Conservation (phyloP, 2,329 filamentous ascomycete genomes). For the Zasmidium citrigriseum region DNA sequence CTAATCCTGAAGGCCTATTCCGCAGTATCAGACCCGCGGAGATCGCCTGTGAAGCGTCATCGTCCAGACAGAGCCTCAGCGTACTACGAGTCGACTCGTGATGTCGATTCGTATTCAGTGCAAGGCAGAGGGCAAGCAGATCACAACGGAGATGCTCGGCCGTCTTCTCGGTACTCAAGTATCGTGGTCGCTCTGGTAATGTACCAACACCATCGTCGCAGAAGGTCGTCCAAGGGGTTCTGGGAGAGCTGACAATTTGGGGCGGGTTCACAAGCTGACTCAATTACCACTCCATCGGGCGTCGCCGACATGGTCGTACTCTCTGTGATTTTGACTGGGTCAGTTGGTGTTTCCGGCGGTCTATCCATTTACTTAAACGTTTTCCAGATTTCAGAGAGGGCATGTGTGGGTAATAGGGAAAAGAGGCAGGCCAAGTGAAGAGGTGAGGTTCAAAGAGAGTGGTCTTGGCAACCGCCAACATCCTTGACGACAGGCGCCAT, state of each 20-base stretch:
- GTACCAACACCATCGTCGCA: background rate
- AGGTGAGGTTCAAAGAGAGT: conserved; percentile 5
- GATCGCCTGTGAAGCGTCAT: too few species aligned
- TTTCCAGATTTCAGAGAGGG: background rate
- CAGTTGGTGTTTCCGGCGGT: background rate
- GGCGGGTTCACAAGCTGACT: background rate
- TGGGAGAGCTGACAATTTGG: background rate
- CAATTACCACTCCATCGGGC: background rate
- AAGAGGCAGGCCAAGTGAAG: background rate
- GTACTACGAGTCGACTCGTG: too few species aligned
- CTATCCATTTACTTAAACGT: background rate
- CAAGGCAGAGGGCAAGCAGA: background rate
- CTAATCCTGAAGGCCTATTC: too few species aligned
- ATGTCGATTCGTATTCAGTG: too few species aligned
- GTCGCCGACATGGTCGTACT: background rate
- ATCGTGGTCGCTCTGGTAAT: background rate
- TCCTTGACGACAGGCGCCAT: background rate
- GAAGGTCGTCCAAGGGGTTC: background rate
- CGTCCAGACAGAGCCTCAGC: too few species aligned
- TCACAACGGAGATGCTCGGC: background rate
- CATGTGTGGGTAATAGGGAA: background rate
- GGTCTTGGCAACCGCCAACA: conserved; percentile 1
- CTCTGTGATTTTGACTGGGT: background rate
- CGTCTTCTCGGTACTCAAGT: too few species aligned
- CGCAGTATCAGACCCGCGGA: too few species aligned